These are phyloP conservation scores for Astrothelium macrocarpum DNA, from an alignment of 495 filamentous ascomycete species.

Conservation along the genomic window DNA sequence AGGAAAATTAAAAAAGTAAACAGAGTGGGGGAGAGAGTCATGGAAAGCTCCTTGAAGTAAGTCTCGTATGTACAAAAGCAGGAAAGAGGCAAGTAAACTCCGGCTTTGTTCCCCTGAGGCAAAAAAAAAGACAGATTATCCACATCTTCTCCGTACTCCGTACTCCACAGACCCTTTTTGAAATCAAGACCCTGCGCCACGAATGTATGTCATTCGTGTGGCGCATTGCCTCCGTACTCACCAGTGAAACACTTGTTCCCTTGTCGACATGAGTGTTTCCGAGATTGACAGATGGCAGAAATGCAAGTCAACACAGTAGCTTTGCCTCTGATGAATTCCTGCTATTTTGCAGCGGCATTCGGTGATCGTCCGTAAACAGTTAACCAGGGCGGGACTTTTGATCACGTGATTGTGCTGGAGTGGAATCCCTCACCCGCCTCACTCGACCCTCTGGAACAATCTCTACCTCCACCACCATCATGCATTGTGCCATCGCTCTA, in stretches of 20 bases:
- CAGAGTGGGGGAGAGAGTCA: not conserved
- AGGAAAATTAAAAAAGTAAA: not conserved
- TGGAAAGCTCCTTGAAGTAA: not conserved
- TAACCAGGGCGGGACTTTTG: not conserved
- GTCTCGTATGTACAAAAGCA: not conserved
- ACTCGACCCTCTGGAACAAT: not conserved
- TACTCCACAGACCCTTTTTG: not conserved
- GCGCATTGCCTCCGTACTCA: not conserved
- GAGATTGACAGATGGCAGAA: not conserved
- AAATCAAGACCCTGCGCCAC: not conserved
- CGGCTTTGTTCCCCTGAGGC: not conserved
- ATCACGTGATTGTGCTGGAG: not conserved
- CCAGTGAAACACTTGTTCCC: too few relatives aligned
- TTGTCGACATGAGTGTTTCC: too few relatives aligned
- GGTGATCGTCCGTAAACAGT: not conserved
- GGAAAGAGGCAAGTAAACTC: not conserved
- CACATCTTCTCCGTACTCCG: too few relatives aligned
- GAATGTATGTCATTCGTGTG: not conserved
- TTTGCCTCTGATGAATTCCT: too few relatives aligned
- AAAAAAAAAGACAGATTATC: not conserved
- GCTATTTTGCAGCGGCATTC: too few relatives aligned
- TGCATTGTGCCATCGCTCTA: not conserved
- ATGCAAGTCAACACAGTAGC: too few relatives aligned
- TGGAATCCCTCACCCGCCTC: constrained; percentile 2
- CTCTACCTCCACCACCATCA: not conserved